Conservation (phyloP, 176 grass and related monocot genomes). For the Oryza australiensis region DNA sequence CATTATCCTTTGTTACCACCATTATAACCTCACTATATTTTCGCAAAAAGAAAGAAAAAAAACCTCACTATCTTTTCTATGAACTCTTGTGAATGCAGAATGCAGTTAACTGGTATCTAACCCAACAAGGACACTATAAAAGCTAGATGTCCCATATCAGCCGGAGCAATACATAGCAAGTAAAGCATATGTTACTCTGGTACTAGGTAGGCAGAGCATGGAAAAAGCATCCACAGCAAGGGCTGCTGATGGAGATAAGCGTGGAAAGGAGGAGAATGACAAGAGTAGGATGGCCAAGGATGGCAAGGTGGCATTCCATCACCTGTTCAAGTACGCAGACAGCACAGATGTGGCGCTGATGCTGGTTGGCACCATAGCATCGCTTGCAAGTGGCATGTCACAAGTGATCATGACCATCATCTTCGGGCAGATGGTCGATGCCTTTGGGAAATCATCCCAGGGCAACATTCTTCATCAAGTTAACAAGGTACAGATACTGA, state of each 20-base stretch:
- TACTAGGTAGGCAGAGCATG: background rate
- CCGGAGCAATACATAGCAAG: background rate
- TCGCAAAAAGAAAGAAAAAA: too few relatives aligned
- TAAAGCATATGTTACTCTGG: background rate
- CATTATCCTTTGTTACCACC: background rate
- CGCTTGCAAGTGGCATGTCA: constrained; percentile 32
- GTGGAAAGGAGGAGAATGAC: constrained; percentile 1
- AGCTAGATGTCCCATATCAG: background rate
- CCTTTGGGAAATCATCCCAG: constrained; percentile 16
- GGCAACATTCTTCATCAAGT: constrained; percentile 37
- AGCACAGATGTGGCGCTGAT: constrained; percentile 30
- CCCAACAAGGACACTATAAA: constrained; percentile 21
- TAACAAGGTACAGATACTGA: constrained; percentile 26
- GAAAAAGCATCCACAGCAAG: background rate
- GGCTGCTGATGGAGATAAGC: background rate
- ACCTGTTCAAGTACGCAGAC: constrained; percentile 38
- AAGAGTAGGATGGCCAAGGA: background rate
- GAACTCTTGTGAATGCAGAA: background rate
- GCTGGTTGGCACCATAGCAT: constrained; percentile 17
- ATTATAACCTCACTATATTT: background rate
- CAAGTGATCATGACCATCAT: constrained; percentile 39
- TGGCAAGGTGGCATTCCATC: constrained; percentile 28
- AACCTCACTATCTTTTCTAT: background rate
- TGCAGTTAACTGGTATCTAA: background rate
- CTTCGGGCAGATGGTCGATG: constrained; percentile 39